Evolutionary conservation across 2,329 filamentous ascomycete species (phyloP), one percentile per base, ranked within the genome.

Genomic region (Aspergillus persii): DNA sequence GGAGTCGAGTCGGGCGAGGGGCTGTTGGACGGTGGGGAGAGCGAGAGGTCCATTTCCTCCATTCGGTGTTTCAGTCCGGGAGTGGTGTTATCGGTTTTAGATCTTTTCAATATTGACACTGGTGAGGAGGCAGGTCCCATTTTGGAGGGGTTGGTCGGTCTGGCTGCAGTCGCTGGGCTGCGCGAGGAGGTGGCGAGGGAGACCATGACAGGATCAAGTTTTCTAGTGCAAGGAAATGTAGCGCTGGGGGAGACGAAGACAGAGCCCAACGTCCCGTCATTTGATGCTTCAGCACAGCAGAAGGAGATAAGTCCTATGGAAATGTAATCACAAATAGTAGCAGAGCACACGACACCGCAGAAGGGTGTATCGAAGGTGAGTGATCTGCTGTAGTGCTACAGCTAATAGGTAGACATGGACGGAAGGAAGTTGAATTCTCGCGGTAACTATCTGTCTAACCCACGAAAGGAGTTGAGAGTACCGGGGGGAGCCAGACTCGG

Each of bases 31-130:
- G 71, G 69, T 50, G 70, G 57, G 1, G 73, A 72, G 18, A 73
- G 69, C 12, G 68, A 68, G 27, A 76, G 61, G 54, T 74, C 69
- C 54, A 73, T 61, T 23, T 76, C 74, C 18, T 74, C 68, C 65
- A 72, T 71, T 56, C 72, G 77, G 63, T 76, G 74, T 63, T 78
- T 78, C 15, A 68, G 64, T 36, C 69, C 72, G 6, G 66, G 57
- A 2, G 59, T 62, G 11, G 67, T 60, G 3, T 65, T 60, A 7
- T 60, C 56, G 6, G 62, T 59, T 51, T 76, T 76, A 39, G 74
- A 68, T 33, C 68, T 68, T 59, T 77, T 77, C 48, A 76, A 63
- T 46, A 76, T 77, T 31, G 75, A 71, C 33, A 70, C 67, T 51
- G 71, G 71, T 30, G 71, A 71, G 3, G 74, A 71, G 23, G 68